phyloP scores from a whole-genome alignment of 176 grass and related monocot species.

The Oryza glumipatula region DNA sequence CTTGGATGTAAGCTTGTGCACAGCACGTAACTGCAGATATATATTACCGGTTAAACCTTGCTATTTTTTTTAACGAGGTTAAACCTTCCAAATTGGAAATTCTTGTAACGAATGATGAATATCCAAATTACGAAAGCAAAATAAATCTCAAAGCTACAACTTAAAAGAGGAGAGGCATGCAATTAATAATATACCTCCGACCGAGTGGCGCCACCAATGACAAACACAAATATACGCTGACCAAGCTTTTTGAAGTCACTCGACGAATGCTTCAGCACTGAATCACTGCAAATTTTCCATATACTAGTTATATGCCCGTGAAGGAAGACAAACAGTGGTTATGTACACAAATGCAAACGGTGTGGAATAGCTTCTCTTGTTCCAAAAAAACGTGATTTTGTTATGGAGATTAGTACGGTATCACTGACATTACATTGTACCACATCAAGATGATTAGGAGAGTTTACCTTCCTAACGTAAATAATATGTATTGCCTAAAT shows the following conservation, averaged over 20 bases:
- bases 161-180: neutral
- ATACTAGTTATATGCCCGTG: neutral
- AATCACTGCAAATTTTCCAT: slow-evolving; percentile 59
- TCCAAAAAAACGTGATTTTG: neutral
- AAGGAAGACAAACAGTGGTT: slow-evolving; percentile 3
- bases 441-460: neutral
- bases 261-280: slow-evolving; percentile 64
- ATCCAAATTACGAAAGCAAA: neutral
- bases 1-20: slow-evolving; percentile 69
- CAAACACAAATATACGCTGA: slow-evolving; percentile 80
- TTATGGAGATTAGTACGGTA: neutral
- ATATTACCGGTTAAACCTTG: slow-evolving; percentile 22
- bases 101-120: neutral
- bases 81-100: slow-evolving; percentile 14
- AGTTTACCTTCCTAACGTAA: neutral
- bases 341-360: neutral
- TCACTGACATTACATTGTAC: neutral
- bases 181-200: slow-evolving; percentile 58
- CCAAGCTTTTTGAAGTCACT: slow-evolving; percentile 74
- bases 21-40: slow-evolving; percentile 56
- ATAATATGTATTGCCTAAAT: neutral
- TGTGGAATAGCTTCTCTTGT: slow-evolving; percentile 20
- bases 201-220: slow-evolving; percentile 72
- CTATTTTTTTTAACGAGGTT: neutral
- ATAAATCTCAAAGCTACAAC: neutral